Evolutionary conservation across 768 basidiomycete genomes (phyloP).

Genomic region (Russula olivacea): DNA sequence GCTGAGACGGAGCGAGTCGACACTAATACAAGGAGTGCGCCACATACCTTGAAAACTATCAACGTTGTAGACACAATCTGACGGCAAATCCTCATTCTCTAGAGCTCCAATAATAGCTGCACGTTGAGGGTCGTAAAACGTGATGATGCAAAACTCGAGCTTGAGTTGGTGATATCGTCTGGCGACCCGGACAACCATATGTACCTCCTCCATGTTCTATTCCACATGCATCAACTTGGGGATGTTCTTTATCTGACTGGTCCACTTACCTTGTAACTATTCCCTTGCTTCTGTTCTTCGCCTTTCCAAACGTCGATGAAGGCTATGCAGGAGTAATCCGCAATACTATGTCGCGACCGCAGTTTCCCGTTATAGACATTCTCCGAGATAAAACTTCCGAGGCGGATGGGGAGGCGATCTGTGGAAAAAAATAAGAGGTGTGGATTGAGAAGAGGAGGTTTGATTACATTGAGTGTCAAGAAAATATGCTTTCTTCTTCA

Average conservation of each 20-base stretch:
- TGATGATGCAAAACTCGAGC: slow-evolving; percentile 42
- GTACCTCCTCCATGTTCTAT: slow-evolving; percentile 13
- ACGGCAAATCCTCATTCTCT: slow-evolving; percentile 33
- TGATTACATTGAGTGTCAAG: slow-evolving; percentile 44
- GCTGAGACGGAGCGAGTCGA: not conserved
- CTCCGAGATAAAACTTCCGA: slow-evolving; percentile 47
- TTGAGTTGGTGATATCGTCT: slow-evolving; percentile 1
- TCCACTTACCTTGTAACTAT: slow-evolving; percentile 2
- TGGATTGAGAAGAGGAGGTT: not conserved
- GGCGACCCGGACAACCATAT: slow-evolving; percentile 11
- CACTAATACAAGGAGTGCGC: not conserved
- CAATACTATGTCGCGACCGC: slow-evolving; percentile 35
- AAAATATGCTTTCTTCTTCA: slow-evolving; percentile 34
- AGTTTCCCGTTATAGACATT: slow-evolving; percentile 40
- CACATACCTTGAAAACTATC: slow-evolving; percentile 17
- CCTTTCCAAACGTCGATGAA: slow-evolving; percentile 43
- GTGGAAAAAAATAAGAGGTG: not conserved
- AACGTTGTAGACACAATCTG: slow-evolving; percentile 23
- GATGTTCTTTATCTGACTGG: not conserved
- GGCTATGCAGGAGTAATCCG: slow-evolving; percentile 34
- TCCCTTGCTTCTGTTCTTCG: slow-evolving; percentile 34
- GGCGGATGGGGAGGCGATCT: slow-evolving; percentile 48
- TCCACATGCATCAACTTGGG: not conserved
- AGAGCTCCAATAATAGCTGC: slow-evolving; percentile 37
- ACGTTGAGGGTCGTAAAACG: slow-evolving; percentile 51